phyloP scores from a whole-genome alignment of 148 eudicot species.

The Amaranthus cruentus region DNA sequence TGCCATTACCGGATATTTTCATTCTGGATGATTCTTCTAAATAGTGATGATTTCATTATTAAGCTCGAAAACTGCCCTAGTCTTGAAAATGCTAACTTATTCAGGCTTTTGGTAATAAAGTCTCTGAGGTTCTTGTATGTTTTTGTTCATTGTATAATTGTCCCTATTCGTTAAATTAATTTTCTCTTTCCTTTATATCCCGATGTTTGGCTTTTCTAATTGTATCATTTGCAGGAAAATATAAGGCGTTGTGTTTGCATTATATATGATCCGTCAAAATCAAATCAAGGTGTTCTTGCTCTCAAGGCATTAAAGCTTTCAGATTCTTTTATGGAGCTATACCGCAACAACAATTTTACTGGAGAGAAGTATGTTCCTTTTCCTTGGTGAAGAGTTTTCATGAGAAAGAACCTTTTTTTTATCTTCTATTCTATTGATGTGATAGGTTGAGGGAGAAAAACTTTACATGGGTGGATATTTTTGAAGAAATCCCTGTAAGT shows the following conservation, averaged over 20 bases:
- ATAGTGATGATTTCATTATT: no score
- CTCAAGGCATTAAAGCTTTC: conserved; percentile 89
- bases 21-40: background rate
- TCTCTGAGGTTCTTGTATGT: background rate
- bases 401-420: background rate
- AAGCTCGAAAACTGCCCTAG: no score
- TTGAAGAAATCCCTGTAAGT: conserved; percentile 97
- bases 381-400: background rate
- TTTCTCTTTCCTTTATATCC: background rate
- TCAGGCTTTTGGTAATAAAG: background rate
- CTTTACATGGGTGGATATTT: conserved; percentile 91
- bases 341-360: conserved; percentile 70
- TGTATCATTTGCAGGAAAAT: conserved; percentile 63
- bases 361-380: conserved; percentile 84
- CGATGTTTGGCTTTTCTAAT: background rate
- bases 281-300: conserved; percentile 91
- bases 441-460: conserved; percentile 92
- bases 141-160: background rate
- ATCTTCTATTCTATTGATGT: conserved; percentile 18
- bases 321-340: conserved; percentile 94
- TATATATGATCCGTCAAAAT: conserved; percentile 93
- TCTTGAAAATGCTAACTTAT: background rate
- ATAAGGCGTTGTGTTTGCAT: conserved; percentile 94
- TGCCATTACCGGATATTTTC: background rate
- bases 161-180: background rate